Conservation (phyloP, 306 rosid species). For the Vigna nakashimae region DNA sequence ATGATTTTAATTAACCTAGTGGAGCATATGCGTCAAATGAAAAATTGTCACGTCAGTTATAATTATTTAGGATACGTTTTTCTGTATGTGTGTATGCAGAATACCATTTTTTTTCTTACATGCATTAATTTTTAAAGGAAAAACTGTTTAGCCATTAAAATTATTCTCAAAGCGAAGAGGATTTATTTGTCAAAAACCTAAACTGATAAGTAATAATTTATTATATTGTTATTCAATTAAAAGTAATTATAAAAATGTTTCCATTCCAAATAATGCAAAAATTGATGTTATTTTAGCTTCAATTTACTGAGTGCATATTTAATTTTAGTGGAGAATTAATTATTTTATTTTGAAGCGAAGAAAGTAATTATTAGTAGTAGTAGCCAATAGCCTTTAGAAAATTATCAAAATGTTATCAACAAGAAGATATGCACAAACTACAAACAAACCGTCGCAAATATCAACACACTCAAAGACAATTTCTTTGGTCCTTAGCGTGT, state of each 20-base stretch:
- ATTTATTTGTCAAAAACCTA: neutral
- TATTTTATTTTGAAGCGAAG: neutral
- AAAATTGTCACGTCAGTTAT: neutral
- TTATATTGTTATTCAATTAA: neutral
- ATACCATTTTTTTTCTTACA: neutral
- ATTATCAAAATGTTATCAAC: neutral
- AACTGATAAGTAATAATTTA: neutral
- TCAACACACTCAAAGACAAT: neutral
- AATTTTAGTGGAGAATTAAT: neutral
- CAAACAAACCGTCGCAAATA: neutral
- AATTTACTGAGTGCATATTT: neutral
- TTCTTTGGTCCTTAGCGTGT: neutral
- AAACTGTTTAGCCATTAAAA: neutral
- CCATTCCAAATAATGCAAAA: neutral
- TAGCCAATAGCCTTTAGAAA: neutral
- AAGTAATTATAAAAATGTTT: neutral
- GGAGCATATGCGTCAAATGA: too few relatives aligned
- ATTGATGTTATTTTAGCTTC: neutral
- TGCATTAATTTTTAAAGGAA: neutral
- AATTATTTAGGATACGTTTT: neutral
- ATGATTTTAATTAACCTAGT: too few relatives aligned
- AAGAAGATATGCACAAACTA: constrained; percentile 17
- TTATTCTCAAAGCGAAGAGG: neutral
- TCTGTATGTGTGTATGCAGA: neutral
- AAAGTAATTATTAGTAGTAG: neutral